Conservation (phyloP, 2,329 filamentous ascomycete species). For the Ophiostoma ulmi region DNA sequence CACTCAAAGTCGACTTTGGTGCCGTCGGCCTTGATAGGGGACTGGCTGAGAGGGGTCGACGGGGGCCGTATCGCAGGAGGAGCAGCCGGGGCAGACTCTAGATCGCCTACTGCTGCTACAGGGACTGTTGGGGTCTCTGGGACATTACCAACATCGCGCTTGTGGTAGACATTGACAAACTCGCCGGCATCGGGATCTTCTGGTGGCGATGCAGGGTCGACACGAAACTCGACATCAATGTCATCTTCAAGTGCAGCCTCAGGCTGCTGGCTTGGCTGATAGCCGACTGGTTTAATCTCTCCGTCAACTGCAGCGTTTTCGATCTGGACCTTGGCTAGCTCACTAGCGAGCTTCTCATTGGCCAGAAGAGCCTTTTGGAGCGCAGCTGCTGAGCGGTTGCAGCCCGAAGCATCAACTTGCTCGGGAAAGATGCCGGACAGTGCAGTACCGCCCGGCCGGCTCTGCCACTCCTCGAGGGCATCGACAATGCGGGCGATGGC, state of each 20-base stretch:
- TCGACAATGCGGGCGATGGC: constrained; percentile 81
- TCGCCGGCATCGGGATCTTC: neutral
- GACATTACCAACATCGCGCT: constrained; percentile 6
- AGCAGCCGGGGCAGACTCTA: neutral
- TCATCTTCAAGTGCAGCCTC: neutral
- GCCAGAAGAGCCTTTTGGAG: constrained; percentile 26
- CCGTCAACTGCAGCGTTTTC: constrained; percentile 28
- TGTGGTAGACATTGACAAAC: constrained; percentile 21
- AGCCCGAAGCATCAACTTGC: constrained; percentile 71
- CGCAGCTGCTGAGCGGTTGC: constrained; percentile 52
- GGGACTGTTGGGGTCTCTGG: neutral
- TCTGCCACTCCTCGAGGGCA: constrained; percentile 69
- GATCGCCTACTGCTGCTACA: neutral
- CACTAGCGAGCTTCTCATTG: constrained; percentile 31
- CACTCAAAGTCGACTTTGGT: constrained; percentile 44
- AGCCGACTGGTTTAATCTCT: constrained; percentile 31
- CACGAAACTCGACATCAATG: neutral
- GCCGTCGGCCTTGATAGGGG: constrained; percentile 36
- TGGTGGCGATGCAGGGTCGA: neutral
- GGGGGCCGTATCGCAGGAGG: neutral
- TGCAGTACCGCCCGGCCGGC: constrained; percentile 50
- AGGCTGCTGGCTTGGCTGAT: constrained; percentile 26
- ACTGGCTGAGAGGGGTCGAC: neutral
- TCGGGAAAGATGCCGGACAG: constrained; percentile 79
- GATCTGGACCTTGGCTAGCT: constrained; percentile 37